phyloP scores from a whole-genome alignment of 106 monocot species.

The Dendrobium chrysotoxum region DNA sequence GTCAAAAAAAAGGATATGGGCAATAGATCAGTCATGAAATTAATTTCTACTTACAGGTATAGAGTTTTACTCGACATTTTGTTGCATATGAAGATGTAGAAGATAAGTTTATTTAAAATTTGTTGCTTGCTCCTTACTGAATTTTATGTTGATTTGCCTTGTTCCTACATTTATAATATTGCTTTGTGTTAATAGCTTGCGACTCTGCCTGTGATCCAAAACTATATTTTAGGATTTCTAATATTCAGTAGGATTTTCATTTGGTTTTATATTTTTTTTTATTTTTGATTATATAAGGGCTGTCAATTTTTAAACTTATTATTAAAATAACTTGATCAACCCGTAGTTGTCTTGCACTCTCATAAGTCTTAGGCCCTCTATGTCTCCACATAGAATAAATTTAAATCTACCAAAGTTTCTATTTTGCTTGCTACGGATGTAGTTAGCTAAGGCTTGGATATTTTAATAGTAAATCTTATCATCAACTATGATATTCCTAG shows the following conservation, averaged over 20 bases:
- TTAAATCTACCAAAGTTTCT: slow-evolving; percentile 71
- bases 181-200: no score
- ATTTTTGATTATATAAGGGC: no score
- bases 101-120: background rate
- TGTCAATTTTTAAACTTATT: slow-evolving; percentile 73
- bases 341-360: slow-evolving; percentile 73
- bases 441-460: slow-evolving; percentile 88
- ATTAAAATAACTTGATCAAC: slow-evolving; percentile 69
- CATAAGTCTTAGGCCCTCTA: no score
- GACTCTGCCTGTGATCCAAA: no score
- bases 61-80: background rate
- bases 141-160: no score
- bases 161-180: no score
- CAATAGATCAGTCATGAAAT: slow-evolving; percentile 80
- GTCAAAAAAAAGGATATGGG: slow-evolving; percentile 45
- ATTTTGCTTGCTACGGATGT: slow-evolving; percentile 89
- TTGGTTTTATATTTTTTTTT: no score
- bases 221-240: background rate
- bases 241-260: no score
- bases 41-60: slow-evolving; percentile 88
- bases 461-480: slow-evolving; percentile 91
- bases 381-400: slow-evolving; percentile 58
- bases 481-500: slow-evolving; percentile 96
- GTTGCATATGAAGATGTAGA: background rate
- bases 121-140: background rate